Conservation (phyloP, 768 basidiomycete genomes). For the Leccinum imitatum region DNA sequence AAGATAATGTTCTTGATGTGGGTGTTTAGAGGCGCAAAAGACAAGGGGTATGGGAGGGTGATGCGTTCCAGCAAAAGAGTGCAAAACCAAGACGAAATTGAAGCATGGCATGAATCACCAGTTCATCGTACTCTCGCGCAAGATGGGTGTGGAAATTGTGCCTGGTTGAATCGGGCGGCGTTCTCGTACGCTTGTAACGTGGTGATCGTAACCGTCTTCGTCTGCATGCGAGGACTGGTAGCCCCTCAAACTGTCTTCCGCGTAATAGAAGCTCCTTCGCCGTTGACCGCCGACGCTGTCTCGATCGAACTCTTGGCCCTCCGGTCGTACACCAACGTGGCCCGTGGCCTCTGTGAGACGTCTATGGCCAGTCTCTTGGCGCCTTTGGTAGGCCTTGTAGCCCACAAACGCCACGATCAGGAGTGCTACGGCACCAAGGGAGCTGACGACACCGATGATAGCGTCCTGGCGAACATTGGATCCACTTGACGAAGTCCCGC, state of each 20-base stretch:
- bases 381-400: slow-evolving; percentile 65
- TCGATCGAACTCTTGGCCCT: slow-evolving; percentile 74
- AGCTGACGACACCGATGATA: slow-evolving; percentile 87
- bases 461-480: slow-evolving; percentile 64
- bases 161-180: slow-evolving; percentile 58
- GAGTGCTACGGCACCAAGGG: slow-evolving; percentile 76
- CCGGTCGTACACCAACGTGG: slow-evolving; percentile 48
- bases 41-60: slow-evolving; percentile 16
- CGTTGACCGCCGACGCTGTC: slow-evolving; percentile 73
- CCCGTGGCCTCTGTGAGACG: slow-evolving; percentile 59
- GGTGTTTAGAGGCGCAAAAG: neutral
- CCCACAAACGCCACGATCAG: slow-evolving; percentile 71
- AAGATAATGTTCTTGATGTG: neutral
- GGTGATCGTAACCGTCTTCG: slow-evolving; percentile 39
- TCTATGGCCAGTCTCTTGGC: slow-evolving; percentile 66
- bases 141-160: slow-evolving; percentile 71
- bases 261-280: slow-evolving; percentile 81
- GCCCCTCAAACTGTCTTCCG: slow-evolving; percentile 77
- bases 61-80: slow-evolving; percentile 10
- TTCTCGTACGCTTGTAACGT: slow-evolving; percentile 46
- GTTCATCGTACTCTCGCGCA: slow-evolving; percentile 83
- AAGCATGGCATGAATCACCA: slow-evolving; percentile 49
- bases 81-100: neutral
- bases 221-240: slow-evolving; percentile 42
- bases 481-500: slow-evolving; percentile 24